Percentiles rank a stretch among this genome's conserved stretches.
Evolutionary conservation across 179 eudicot genomes (phyloP).

Genomic region (Dionaea muscipula): DNA sequence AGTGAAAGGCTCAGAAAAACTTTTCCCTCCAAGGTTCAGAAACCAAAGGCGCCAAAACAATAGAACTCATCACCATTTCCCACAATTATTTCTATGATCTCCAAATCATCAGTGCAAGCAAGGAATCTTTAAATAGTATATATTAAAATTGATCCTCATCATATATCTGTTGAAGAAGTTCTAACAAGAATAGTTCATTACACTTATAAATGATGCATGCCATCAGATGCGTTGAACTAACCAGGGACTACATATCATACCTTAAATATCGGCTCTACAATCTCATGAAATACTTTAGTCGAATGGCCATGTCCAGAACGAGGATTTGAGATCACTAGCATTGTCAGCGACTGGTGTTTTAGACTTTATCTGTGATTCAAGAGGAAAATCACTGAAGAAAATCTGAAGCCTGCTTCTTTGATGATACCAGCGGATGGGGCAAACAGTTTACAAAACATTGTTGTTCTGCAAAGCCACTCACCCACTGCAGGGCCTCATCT

Average conservation of each 20-base stretch:
- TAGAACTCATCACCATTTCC: too few species aligned
- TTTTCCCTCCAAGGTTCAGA: too few species aligned
- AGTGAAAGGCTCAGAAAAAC: too few species aligned
- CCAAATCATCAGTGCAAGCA: too few species aligned
- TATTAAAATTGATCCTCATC: too few species aligned
- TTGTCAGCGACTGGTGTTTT: conserved; percentile 81
- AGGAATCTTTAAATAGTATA: too few species aligned
- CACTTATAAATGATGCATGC: too few species aligned
- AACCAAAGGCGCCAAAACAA: too few species aligned
- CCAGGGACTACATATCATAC: conserved; percentile 29
- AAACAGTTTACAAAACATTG: conserved; percentile 79
- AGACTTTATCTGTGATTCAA: conserved; percentile 54
- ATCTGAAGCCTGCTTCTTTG: conserved; percentile 72
- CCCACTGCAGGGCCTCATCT: conserved; percentile 93
- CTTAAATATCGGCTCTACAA: conserved; percentile 93
- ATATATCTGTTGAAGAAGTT: too few species aligned
- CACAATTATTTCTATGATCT: too few species aligned
- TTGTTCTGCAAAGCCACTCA: conserved; percentile 91
- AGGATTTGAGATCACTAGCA: conserved; percentile 90
- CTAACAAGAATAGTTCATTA: too few species aligned
- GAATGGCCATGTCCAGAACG: conserved; percentile 96
- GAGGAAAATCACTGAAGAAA: conserved; percentile 43
- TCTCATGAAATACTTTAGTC: conserved; percentile 74
- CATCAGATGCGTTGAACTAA: not conserved
- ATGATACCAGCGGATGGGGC: conserved; percentile 85